Percentiles rank a stretch among this genome's conserved stretches.
Evolutionary conservation across 2,329 filamentous ascomycete species (phyloP).

Genomic region (Cytospora leucostoma): DNA sequence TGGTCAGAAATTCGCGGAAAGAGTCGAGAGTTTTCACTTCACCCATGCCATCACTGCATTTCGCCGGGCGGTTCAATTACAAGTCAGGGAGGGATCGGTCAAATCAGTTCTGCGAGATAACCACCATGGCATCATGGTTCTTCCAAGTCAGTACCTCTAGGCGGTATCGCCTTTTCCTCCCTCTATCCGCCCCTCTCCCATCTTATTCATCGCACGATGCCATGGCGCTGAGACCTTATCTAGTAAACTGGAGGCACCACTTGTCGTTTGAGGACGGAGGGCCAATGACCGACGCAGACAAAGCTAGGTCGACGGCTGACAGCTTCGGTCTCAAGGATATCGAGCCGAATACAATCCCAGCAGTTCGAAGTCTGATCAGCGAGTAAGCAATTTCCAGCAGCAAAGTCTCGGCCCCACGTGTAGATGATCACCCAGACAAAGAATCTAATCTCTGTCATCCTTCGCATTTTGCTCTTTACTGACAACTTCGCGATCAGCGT

Average conservation of each 20-base stretch:
- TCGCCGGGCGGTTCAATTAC: conserved; percentile 80
- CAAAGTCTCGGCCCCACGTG: background rate
- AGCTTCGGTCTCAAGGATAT: conserved; percentile 79
- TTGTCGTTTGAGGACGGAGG: conserved; percentile 84
- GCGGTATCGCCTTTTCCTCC: background rate
- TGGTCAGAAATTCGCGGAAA: conserved; percentile 91
- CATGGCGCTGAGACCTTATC: background rate
- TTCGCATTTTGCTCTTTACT: background rate
- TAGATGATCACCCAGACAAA: background rate
- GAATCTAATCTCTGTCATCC: background rate
- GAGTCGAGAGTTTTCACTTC: conserved; percentile 95
- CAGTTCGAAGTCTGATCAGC: conserved; percentile 89
- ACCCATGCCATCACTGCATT: conserved; percentile 95
- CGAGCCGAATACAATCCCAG: conserved; percentile 85
- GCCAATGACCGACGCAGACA: conserved; percentile 56
- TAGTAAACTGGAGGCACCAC: conserved; percentile 85
- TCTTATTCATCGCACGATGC: background rate
- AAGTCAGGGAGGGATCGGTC: conserved; percentile 74
- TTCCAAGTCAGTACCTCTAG: conserved; percentile 53
- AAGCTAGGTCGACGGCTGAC: conserved; percentile 55
- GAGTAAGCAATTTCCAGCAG: conserved; percentile 47
- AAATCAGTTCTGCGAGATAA: conserved; percentile 72
- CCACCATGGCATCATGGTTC: conserved; percentile 89
- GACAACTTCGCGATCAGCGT: conserved; percentile 47
- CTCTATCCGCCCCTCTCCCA: background rate